These are phyloP conservation scores for Aspergillus neoniger DNA, from an alignment of 2,329 filamentous ascomycete species.

Conservation along the genomic window DNA sequence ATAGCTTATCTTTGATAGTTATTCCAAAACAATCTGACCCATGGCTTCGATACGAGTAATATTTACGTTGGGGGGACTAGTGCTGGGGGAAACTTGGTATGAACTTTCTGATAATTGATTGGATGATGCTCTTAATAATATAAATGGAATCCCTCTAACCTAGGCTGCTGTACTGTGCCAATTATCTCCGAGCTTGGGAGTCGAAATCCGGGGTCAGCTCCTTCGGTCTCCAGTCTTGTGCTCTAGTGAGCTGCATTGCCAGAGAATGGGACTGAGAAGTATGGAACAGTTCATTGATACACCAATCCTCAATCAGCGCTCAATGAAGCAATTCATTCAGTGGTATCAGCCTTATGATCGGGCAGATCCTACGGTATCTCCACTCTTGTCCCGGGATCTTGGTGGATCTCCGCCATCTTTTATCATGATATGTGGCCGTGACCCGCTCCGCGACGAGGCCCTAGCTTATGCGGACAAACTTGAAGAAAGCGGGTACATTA, in stretches of 20 bases:
- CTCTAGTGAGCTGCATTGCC: background rate
- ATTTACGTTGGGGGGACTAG: background rate
- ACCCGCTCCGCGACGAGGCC: background rate
- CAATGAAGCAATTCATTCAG: background rate
- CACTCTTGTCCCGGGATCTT: background rate
- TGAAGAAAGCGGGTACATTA: background rate
- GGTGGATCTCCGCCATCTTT: background rate
- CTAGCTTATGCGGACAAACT: background rate
- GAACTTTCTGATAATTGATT: background rate
- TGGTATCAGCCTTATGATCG: background rate
- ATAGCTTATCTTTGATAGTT: background rate
- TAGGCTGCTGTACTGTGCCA: background rate
- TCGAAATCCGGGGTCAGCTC: background rate
- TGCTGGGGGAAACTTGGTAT: background rate
- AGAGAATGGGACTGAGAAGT: background rate
- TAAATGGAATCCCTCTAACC: background rate
- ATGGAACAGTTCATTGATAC: background rate
- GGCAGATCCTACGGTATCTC: background rate
- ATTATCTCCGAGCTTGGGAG: background rate
- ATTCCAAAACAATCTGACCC: background rate
- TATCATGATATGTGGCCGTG: background rate
- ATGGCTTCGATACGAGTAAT: background rate
- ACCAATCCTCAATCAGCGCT: background rate
- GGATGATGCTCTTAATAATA: background rate
- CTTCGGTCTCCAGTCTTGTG: background rate